A percentile compares a stretch with the other conserved stretches of the same genome.
phyloP scores from a whole-genome alignment of 2,329 filamentous ascomycete species.

The Phialophora macrospora region DNA sequence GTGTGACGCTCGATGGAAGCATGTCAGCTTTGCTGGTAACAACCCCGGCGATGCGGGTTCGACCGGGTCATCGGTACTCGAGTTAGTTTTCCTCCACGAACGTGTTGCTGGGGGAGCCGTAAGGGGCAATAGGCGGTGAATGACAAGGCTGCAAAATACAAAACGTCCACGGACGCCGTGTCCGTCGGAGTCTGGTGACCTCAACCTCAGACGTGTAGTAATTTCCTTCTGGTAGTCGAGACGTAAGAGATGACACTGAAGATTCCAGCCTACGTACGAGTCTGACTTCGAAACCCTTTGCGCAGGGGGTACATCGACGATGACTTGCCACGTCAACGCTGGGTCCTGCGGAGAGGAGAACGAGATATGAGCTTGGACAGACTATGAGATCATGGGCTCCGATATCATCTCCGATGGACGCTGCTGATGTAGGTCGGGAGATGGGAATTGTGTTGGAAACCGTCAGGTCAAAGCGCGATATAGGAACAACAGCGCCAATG shows the following conservation, averaged over 20 bases:
- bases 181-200: slow-evolving; percentile 22
- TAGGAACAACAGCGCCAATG: slow-evolving; percentile 27
- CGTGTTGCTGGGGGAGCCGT: neutral
- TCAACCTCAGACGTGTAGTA: neutral
- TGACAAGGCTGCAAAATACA: slow-evolving; percentile 9
- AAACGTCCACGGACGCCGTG: neutral
- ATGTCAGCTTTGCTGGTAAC: neutral
- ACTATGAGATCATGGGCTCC: slow-evolving; percentile 31
- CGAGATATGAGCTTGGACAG: neutral
- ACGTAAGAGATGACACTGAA: slow-evolving; percentile 13
- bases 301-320: slow-evolving; percentile 8
- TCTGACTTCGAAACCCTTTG: slow-evolving; percentile 4
- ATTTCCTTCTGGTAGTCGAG: slow-evolving; percentile 9
- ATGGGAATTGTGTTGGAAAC: slow-evolving; percentile 6
- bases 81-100: slow-evolving; percentile 4
- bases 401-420: slow-evolving; percentile 20
- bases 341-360: slow-evolving; percentile 3
- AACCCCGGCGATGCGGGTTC: neutral
- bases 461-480: slow-evolving; percentile 14
- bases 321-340: slow-evolving; percentile 28
- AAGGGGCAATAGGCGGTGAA: slow-evolving; percentile 29
- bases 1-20: neutral
- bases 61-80: slow-evolving; percentile 19
- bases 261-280: slow-evolving; percentile 14
- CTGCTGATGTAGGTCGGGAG: slow-evolving; percentile 12